These are phyloP conservation scores for Cryptococcus sp. DNA, from an alignment of 1,284 basidiomycete genomes.

Conservation along the genomic window DNA sequence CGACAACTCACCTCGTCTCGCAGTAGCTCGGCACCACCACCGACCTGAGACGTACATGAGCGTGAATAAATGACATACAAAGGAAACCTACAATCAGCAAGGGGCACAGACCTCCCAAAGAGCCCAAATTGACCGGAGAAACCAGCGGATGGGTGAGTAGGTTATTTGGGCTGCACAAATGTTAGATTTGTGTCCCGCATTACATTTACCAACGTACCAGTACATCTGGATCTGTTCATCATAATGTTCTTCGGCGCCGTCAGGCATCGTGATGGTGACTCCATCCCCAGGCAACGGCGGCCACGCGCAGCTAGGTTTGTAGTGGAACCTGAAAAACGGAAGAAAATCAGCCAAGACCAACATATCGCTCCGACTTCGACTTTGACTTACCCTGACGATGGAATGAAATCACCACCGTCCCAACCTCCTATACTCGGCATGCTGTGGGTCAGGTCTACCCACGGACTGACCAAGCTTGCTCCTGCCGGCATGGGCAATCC, in stretches of 20 bases:
- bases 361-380: neutral
- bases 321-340: conserved; percentile 45
- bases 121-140: conserved; percentile 56
- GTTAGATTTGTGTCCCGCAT: neutral
- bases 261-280: conserved; percentile 36
- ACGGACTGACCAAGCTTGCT: conserved; percentile 79
- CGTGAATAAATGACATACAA: neutral
- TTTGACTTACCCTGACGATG: conserved; percentile 36
- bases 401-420: conserved; percentile 49
- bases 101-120: conserved; percentile 58
- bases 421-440: conserved; percentile 72
- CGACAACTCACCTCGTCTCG: conserved; percentile 36
- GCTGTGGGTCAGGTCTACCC: conserved; percentile 91
- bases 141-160: conserved; percentile 57
- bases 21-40: conserved; percentile 56
- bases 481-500: conserved; percentile 82
- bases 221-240: conserved; percentile 58
- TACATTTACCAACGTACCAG: conserved; percentile 34
- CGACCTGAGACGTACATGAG: conserved; percentile 33
- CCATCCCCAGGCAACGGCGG: conserved; percentile 49
- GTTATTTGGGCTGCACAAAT: conserved; percentile 50
- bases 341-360: conserved; percentile 6
- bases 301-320: conserved; percentile 51
- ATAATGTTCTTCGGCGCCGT: conserved; percentile 35
- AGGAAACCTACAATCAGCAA: conserved; percentile 53